Evolutionary conservation across 108 stramenopile species (phyloP).

Genomic region (Aureococcus anophagefferens): DNA sequence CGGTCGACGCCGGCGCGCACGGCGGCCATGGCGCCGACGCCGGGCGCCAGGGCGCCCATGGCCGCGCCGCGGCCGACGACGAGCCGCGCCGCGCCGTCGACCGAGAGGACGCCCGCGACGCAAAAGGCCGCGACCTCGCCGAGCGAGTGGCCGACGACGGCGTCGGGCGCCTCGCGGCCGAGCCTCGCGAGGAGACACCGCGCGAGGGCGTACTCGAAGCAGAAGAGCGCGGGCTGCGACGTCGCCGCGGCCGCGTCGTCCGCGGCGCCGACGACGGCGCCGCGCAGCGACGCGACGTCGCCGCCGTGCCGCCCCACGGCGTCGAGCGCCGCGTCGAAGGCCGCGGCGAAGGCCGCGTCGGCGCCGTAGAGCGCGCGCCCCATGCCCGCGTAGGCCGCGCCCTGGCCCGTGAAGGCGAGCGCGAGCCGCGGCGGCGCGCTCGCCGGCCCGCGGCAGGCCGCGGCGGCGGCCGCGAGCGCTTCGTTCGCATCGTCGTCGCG

Average conservation of each 20-base stretch:
- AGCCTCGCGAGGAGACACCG: neutral
- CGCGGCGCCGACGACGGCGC: too few species aligned
- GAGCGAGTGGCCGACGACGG: slow-evolving; percentile 11
- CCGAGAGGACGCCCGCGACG: slow-evolving; percentile 2
- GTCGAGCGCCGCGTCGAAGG: neutral
- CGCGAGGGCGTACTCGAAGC: neutral
- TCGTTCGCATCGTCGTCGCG: too few species aligned
- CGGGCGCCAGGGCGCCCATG: neutral
- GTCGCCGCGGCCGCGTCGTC: neutral
- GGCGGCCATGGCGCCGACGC: neutral
- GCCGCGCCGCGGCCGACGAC: slow-evolving; percentile 1
- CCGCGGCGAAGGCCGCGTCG: neutral
- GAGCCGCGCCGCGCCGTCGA: neutral
- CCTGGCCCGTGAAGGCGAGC: neutral
- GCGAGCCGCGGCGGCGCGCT: too few species aligned
- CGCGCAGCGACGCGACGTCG: too few species aligned
- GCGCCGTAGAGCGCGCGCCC: neutral
- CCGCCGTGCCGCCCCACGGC: too few species aligned
- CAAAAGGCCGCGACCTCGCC: slow-evolving; percentile 10
- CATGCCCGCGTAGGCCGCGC: neutral
- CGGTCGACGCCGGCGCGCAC: neutral
- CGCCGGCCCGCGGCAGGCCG: too few species aligned
- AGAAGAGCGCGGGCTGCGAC: neutral
- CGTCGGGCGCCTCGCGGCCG: neutral
- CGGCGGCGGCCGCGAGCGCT: too few species aligned